Evolutionary conservation across 139 green algal species (phyloP).

Genomic region (Trebouxia sp.): DNA sequence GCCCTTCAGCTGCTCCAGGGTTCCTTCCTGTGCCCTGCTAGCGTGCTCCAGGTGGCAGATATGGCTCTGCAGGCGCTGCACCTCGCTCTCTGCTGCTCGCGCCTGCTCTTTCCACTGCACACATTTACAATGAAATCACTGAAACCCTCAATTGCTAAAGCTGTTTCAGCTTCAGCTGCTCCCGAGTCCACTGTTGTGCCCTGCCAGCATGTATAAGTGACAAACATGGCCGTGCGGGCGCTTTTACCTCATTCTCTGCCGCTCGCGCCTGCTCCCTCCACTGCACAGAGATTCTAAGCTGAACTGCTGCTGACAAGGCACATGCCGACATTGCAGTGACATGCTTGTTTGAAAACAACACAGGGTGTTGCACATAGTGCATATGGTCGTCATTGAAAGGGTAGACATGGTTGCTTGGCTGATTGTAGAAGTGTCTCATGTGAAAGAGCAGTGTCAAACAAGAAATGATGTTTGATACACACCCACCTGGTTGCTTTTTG

Average conservation of each 20-base stretch:
- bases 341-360: no score
- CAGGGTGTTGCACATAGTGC: no score
- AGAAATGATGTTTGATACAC: not conserved
- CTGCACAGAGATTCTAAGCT: no score
- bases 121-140: no score
- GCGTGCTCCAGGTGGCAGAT: slow-evolving; percentile 12
- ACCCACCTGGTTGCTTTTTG: not conserved
- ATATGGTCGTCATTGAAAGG: no score
- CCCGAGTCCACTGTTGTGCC: slow-evolving; percentile 45
- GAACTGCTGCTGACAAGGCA: no score
- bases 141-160: no score
- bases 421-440: not conserved
- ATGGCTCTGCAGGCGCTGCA: not conserved
- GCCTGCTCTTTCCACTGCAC: slow-evolving; percentile 4
- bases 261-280: not conserved
- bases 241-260: not conserved
- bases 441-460: not conserved
- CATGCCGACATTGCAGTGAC: no score
- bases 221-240: not conserved
- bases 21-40: slow-evolving; percentile 41
- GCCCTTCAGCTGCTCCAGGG: slow-evolving; percentile 50
- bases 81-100: slow-evolving; percentile 5
- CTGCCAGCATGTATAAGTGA: slow-evolving; percentile 4
- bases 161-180: slow-evolving; percentile 58
- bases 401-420: not conserved